Evolutionary conservation across 805 yeast species (phyloP), one percentile per base, ranked within the genome.

Genomic region (Wickerhamiella spandovensis): DNA sequence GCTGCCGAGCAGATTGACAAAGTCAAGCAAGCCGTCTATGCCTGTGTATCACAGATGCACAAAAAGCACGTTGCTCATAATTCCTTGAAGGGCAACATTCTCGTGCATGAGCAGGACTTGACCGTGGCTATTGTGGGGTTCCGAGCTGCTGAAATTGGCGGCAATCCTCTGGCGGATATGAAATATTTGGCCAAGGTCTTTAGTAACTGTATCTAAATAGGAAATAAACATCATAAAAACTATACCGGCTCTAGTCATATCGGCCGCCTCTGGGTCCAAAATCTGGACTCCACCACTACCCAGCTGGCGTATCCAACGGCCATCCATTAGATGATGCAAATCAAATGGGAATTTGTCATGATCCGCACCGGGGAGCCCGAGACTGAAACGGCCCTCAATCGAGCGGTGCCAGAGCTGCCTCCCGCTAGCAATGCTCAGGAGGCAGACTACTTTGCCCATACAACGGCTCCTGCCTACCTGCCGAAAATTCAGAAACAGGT

Each of bases 391-490:
- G 97, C 97, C 13, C 84, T 90, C 44, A 95, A 89, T 64, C 72
- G 96, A 49, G 62, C 75, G 1, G 71, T 81, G 2, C 86, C 86
- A 3, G 84, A 78, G 46, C 81, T 82, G 59, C 92, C 90, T 0
- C 84, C 84, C 2, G 96, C 95, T 0, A 71, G 71, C 46, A 61
- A 66, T 1, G 67, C 71, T 7, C 94, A 83, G 54, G 97, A 89
- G 62, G 84, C 82, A 54, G 67, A 69, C 48, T 90, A 85, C 67
- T 90, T 92, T 67, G 69, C 72, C 44, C 70, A 77, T 44, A 89
- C 85, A 60, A 73, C 72, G 2, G 79, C 87, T 3, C 97, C 97
- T 2, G 62, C 70, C 2, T 87, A 90, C 61, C 71, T 92, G 28
- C 74, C 75, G 2, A 79, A 79, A 46, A 68, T 90, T 24, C 73